Evolutionary conservation across 768 basidiomycete genomes (phyloP), one percentile per base, ranked within the genome.

Genomic region (Lyophyllum shimeji): DNA sequence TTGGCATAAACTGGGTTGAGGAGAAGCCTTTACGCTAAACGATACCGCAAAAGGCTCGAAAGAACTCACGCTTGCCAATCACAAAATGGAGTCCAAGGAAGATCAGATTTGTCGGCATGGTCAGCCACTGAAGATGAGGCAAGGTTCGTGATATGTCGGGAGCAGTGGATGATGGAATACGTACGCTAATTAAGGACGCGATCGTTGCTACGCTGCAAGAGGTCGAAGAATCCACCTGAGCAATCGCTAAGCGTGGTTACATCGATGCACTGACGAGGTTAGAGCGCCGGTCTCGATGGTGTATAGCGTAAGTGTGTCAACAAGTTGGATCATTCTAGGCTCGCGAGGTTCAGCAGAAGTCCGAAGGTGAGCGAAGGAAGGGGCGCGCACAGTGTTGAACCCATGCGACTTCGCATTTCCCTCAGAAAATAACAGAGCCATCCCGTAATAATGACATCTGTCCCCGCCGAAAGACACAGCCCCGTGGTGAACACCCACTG

Each of bases 81-180:
- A 80, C 67, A 53, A 81, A 79, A 57, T 81, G 78, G 8, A 81
- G 60, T 9, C 76, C 76, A 60, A 81, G 73, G 53, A 79, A 78
- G 17, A 80, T 59, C 3, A 76, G 66, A 54, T 75, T 79, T 20
- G 59, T 48, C 3, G 76, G 73, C 74, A 80, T 75, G 7, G 65
- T 51, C 17, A 81, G 62, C 79, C 79, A 80, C 74, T 75, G 58
- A 13, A 12, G 17, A 29, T 24, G 12, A 2, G 4, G 17, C 33
- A 24, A 50, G 20, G 2, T 27, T 18, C 29, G 37, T 12, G 33
- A 23, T 27, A 13, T n/a, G 33, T n/a, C 11, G 34, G n/a, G 9
- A 6, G 13, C 42, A 42, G n/a, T 15, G 2, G 7, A 17, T 39
- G 13, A 15, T 39, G 33, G 17, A 58, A 17, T 27, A 63, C 76